These are phyloP conservation scores for Phytophthora nicotianae DNA, from an alignment of 352 stramenopile species.

Conservation along the genomic window DNA sequence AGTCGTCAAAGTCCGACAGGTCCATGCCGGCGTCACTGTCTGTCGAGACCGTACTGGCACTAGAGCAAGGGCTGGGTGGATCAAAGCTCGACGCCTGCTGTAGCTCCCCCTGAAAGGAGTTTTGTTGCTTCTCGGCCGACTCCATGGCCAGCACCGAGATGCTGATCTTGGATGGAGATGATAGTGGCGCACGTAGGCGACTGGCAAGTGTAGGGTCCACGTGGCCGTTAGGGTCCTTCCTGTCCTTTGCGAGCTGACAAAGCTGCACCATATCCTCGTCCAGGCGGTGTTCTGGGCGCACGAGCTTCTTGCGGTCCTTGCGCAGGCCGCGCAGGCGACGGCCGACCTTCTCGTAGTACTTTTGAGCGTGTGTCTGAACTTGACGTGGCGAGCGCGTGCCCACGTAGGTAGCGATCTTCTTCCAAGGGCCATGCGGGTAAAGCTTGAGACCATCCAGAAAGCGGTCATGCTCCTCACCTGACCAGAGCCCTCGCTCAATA, in stretches of 20 bases:
- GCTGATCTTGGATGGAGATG: constrained; percentile 31
- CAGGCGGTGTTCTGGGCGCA: constrained; percentile 42
- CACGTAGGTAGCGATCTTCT: constrained; percentile 50
- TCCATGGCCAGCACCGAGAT: constrained; percentile 19
- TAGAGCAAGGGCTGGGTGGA: constrained; percentile 21
- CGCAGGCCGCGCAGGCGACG: constrained; percentile 45
- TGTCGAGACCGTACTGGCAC: constrained; percentile 13
- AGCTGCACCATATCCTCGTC: constrained; percentile 51
- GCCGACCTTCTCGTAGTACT: constrained; percentile 62
- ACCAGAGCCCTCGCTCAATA: constrained; percentile 50
- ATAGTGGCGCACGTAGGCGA: constrained; percentile 30
- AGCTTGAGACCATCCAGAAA: constrained; percentile 60
- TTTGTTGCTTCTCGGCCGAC: neutral
- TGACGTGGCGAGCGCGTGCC: constrained; percentile 57
- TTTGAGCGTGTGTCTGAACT: constrained; percentile 66
- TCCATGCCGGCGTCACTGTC: constrained; percentile 31
- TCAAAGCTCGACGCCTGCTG: constrained; percentile 4
- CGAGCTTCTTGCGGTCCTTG: constrained; percentile 50
- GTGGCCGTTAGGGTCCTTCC: constrained; percentile 21
- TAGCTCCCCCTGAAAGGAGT: constrained; percentile 32
- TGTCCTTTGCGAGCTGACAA: constrained; percentile 37
- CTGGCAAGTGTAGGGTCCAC: constrained; percentile 25
- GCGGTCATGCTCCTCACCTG: constrained; percentile 59
- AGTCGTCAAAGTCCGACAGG: constrained; percentile 46
- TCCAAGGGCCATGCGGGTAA: constrained; percentile 60